phyloP scores from a whole-genome alignment of 345 rosid species.

The Microthlaspi erraticum region DNA sequence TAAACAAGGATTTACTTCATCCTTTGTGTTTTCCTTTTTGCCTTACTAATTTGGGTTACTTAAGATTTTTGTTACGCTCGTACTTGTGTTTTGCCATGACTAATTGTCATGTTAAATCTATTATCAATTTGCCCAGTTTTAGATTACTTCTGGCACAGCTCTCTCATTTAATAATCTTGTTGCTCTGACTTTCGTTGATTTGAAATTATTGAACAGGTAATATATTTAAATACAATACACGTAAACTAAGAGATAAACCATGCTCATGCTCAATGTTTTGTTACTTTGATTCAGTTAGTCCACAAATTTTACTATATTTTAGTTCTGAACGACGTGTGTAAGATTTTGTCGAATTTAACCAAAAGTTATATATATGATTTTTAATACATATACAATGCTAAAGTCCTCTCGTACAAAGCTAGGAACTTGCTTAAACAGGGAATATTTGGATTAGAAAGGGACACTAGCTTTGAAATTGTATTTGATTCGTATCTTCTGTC shows the following conservation, averaged over 20 bases:
- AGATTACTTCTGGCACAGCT: neutral
- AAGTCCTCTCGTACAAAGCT: constrained; percentile 11
- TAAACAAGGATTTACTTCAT: neutral
- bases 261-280: neutral
- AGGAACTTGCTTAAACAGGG: neutral
- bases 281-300: neutral
- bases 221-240: neutral
- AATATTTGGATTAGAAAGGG: neutral
- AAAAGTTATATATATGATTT: neutral
- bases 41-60: neutral
- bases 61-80: too few species aligned
- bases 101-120: neutral
- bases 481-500: neutral
- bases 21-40: neutral
- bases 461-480: neutral
- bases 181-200: neutral
- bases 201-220: neutral
- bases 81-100: neutral
- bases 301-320: neutral
- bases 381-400: neutral
- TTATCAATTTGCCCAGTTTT: neutral
- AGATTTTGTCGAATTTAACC: neutral
- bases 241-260: neutral
- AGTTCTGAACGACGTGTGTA: neutral
- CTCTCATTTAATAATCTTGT: neutral